These are phyloP conservation scores for Helotiales sp. DNA, from an alignment of 2,329 filamentous ascomycete genomes.

Conservation along the genomic window DNA sequence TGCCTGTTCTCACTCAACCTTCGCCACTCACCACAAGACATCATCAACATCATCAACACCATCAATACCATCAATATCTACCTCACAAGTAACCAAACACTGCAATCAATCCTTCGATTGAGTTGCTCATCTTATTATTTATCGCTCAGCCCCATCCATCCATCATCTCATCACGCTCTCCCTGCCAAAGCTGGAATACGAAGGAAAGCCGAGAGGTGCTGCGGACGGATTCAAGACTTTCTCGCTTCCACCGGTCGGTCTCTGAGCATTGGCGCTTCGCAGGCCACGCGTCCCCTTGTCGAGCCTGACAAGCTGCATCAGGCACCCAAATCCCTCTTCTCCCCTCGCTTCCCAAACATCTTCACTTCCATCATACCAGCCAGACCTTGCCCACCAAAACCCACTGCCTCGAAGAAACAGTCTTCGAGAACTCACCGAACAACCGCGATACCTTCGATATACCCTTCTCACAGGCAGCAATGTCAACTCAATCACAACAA, in stretches of 20 bases:
- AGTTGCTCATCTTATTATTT: not conserved
- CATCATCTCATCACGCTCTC: not conserved
- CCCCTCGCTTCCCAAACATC: not conserved
- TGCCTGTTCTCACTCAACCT: not conserved
- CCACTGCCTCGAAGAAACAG: conserved; percentile 1
- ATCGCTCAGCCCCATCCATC: not conserved
- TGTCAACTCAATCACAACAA: conserved; percentile 36
- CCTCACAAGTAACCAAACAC: not conserved
- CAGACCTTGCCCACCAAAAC: conserved; percentile 4
- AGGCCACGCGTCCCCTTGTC: conserved; percentile 30
- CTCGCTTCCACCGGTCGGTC: conserved; percentile 12
- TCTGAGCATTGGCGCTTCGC: conserved; percentile 19
- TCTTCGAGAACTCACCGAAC: conserved; percentile 2
- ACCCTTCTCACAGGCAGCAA: conserved; percentile 18
- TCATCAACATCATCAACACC: not conserved
- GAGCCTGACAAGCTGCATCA: conserved; percentile 27
- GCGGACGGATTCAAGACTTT: conserved; percentile 8
- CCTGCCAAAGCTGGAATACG: not conserved
- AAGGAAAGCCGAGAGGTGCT: not conserved
- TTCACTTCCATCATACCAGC: not conserved
- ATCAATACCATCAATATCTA: not conserved
- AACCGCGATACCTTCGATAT: conserved; percentile 6
- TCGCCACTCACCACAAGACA: not conserved
- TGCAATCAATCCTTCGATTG: not conserved
- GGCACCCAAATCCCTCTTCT: conserved; percentile 28